phyloP scores from a whole-genome alignment of 129 eudicot genomes.

The Flaveria bidentis region DNA sequence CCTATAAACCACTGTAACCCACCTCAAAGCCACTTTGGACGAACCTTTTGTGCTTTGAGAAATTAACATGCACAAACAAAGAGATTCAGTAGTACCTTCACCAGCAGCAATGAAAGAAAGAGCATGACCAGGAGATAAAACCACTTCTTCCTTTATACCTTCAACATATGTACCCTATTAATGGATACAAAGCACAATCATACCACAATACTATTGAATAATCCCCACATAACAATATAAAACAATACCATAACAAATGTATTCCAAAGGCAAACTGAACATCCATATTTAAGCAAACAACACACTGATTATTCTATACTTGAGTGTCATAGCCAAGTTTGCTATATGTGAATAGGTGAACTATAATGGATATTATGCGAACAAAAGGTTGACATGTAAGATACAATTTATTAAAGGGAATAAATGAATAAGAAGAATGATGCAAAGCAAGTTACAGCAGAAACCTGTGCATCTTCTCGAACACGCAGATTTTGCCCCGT shows the following conservation, averaged over 20 bases:
- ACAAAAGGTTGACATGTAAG: not conserved
- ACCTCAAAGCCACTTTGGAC: conserved; percentile 7
- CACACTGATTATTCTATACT: not conserved
- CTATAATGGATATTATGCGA: not conserved
- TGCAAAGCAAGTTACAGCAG: conserved; percentile 9
- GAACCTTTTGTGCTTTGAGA: conserved; percentile 1
- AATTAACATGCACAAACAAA: conserved; percentile 22
- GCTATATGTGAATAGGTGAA: not conserved
- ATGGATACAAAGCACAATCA: conserved; percentile 22
- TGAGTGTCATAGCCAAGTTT: conserved; percentile 2
- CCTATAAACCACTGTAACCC: conserved; percentile 12
- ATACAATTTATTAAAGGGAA: conserved; percentile 14
- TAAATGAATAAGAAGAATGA: not conserved
- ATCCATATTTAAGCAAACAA: not conserved
- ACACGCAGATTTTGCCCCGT: conserved; percentile 98
- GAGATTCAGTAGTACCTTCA: conserved; percentile 63
- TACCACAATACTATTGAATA: conserved; percentile 5
- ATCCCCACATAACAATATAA: conserved; percentile 17
- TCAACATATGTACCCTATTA: conserved; percentile 96
- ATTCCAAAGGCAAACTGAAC: conserved; percentile 1
- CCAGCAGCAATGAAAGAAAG: conserved; percentile 99
- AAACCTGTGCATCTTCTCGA: conserved; percentile 99
- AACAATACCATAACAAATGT: conserved; percentile 4
- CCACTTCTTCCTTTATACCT: conserved; percentile 99
- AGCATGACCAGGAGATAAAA: conserved; percentile 96